Evolutionary conservation across 2,329 filamentous ascomycete genomes (phyloP).

Genomic region (Monilinia aucupariae): DNA sequence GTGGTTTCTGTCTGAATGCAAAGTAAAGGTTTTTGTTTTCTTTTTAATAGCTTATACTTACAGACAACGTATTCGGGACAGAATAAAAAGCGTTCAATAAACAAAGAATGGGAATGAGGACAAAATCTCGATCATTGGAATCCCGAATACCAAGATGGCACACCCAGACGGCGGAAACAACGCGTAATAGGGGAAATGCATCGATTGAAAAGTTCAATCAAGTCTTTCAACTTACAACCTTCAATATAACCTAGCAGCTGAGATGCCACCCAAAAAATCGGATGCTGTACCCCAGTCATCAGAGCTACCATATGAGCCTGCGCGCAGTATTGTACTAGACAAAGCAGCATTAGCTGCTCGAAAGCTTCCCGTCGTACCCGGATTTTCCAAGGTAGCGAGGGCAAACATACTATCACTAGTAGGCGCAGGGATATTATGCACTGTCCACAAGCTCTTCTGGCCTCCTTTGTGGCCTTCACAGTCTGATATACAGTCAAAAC

Average conservation of each 20-base stretch:
- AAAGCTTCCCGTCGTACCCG: accelerated
- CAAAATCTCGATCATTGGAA: background rate
- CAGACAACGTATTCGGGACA: background rate
- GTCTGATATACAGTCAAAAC: background rate
- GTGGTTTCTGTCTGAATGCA: background rate
- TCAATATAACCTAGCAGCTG: background rate
- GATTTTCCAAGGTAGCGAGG: accelerated
- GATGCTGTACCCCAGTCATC: no score
- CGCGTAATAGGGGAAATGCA: background rate
- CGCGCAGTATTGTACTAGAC: background rate
- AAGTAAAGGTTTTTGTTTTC: background rate
- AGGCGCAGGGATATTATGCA: background rate
- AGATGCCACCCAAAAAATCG: background rate
- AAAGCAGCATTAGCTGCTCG: background rate
- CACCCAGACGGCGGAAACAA: background rate
- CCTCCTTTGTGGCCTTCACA: background rate
- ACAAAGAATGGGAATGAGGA: background rate
- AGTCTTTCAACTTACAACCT: background rate
- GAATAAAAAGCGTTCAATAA: background rate
- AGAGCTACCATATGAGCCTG: background rate
- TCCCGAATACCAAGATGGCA: background rate
- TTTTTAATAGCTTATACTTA: background rate
- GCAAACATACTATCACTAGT: background rate
- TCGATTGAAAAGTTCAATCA: no score
- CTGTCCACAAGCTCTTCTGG: background rate